Percentiles rank a stretch among this genome's conserved stretches.
Evolutionary conservation across 2,329 filamentous ascomycete species (phyloP).

Genomic region (Hypoxylon sp.): DNA sequence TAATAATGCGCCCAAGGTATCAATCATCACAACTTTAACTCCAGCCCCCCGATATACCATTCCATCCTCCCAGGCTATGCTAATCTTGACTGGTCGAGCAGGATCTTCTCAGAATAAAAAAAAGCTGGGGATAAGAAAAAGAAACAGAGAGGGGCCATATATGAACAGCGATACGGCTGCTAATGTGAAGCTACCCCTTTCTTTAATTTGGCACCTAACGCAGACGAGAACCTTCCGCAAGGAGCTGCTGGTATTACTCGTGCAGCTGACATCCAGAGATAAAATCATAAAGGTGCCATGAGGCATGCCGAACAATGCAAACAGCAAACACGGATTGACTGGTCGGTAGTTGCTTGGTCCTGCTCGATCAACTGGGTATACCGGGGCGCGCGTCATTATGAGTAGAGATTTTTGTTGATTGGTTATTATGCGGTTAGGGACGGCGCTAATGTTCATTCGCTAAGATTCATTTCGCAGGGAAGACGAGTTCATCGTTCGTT

Average conservation of each 20-base stretch:
- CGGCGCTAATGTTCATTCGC: neutral
- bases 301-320: neutral
- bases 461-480: neutral
- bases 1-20: slow-evolving; percentile 2
- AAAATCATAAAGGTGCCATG: neutral
- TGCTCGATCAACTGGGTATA: neutral
- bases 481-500: slow-evolving; percentile 38
- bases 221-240: neutral
- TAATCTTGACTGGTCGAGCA: slow-evolving; percentile 15
- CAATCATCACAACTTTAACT: slow-evolving; percentile 13
- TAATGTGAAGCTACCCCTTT: neutral
- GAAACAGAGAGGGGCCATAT: neutral
- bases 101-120: too few species aligned
- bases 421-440: neutral
- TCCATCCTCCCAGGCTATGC: slow-evolving; percentile 10
- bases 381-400: neutral
- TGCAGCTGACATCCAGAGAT: neutral
- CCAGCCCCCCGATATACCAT: slow-evolving; percentile 3
- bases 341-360: too few species aligned
- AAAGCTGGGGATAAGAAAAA: neutral
- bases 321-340: neutral
- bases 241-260: neutral
- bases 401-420: slow-evolving; percentile 1
- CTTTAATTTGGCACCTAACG: neutral
- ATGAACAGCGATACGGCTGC: neutral